Evolutionary conservation across 306 rosid species (phyloP).

Genomic region (Rubus parviflorus): DNA sequence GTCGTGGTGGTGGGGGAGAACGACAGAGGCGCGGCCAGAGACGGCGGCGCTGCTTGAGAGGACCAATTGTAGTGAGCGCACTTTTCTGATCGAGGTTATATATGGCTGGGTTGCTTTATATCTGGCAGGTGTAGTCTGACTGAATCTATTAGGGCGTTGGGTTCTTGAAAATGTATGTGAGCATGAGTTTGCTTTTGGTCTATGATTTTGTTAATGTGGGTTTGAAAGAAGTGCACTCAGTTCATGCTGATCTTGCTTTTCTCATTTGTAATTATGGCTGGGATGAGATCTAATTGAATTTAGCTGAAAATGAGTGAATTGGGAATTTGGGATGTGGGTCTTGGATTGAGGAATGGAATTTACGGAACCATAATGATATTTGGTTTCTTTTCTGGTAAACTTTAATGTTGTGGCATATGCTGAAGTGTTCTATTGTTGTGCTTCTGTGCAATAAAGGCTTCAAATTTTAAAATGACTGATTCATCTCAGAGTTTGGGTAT

Average conservation of each 20-base stretch:
- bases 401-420: neutral
- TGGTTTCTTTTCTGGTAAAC: neutral
- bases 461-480: neutral
- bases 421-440: neutral
- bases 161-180: no score
- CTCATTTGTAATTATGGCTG: constrained; percentile 2
- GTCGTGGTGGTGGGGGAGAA: no score
- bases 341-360: constrained; percentile 11
- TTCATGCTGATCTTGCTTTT: constrained; percentile 24
- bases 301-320: neutral
- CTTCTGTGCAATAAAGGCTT: neutral
- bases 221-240: constrained; percentile 21
- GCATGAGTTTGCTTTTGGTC: constrained; percentile 15
- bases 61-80: no score
- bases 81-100: no score
- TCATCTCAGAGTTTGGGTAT: neutral
- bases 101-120: no score
- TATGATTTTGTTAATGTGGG: constrained; percentile 32
- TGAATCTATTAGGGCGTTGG: no score
- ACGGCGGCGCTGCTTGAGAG: no score
- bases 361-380: neutral
- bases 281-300: constrained; percentile 43
- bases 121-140: no score
- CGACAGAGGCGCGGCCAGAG: no score
- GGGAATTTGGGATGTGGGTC: neutral